phyloP scores from a whole-genome alignment of 495 filamentous ascomycete species.

The Neurospora sp. region DNA sequence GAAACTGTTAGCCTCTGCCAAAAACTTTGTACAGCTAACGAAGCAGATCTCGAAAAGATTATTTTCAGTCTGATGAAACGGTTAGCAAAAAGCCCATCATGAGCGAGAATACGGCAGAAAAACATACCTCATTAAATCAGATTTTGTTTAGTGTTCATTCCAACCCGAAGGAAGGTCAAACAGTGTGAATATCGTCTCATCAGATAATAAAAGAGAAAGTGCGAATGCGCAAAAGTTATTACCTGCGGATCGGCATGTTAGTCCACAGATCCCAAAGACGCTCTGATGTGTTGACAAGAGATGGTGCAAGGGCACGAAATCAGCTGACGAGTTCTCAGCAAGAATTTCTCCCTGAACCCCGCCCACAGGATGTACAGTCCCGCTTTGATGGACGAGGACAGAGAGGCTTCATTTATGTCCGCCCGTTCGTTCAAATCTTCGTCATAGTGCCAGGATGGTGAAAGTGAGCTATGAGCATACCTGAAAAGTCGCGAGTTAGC shows the following conservation, averaged over 20 bases:
- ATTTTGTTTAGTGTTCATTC: constrained; percentile 84
- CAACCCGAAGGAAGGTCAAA: constrained; percentile 65
- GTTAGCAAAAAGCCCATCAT: constrained; percentile 31
- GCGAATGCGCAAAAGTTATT: constrained; percentile 18
- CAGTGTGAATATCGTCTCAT: constrained; percentile 86
- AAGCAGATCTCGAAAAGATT: constrained; percentile 6
- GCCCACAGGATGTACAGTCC: constrained; percentile 82
- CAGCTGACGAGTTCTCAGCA: constrained; percentile 98
- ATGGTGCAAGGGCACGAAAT: constrained; percentile 39
- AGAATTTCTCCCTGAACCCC: constrained; percentile 59
- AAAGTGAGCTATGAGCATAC: constrained; percentile 41
- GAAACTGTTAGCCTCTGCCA: background rate
- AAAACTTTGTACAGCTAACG: constrained; percentile 17
- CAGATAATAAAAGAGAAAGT: constrained; percentile 21
- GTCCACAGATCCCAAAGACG: constrained; percentile 7
- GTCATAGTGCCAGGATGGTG: constrained; percentile 57
- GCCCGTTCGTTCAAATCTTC: constrained; percentile 92
- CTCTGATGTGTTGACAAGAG: constrained; percentile 2
- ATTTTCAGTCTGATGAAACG: constrained; percentile 25
- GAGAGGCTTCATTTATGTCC: constrained; percentile 77
- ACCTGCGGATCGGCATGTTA: constrained; percentile 36
- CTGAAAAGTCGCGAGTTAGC: constrained; percentile 39
- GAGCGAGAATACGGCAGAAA: background rate
- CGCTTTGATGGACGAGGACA: constrained; percentile 53
- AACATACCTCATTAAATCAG: constrained; percentile 97